phyloP scores from a whole-genome alignment of 257 asterid genomes.

The Ballota nigra region DNA sequence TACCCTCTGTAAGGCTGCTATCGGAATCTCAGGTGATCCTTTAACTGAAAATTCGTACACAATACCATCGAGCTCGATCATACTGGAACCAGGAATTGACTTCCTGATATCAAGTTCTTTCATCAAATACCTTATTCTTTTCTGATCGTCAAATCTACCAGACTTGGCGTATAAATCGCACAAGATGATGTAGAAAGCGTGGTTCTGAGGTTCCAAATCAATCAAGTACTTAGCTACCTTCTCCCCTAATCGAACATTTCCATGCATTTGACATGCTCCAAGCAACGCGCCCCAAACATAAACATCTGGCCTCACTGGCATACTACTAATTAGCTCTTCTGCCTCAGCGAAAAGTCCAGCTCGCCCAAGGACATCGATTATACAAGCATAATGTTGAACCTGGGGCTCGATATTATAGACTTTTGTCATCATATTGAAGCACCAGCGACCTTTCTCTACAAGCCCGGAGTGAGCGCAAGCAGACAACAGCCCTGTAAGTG shows the following conservation, averaged over 20 bases:
- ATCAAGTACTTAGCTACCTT: slow-evolving; percentile 54
- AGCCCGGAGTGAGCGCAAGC: slow-evolving; percentile 77
- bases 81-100: slow-evolving; percentile 65
- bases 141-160: slow-evolving; percentile 52
- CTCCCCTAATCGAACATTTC: slow-evolving; percentile 59
- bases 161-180: slow-evolving; percentile 72
- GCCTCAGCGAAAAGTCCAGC: slow-evolving; percentile 74
- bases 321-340: slow-evolving; percentile 46
- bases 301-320: slow-evolving; percentile 75
- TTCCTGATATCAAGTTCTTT: slow-evolving; percentile 46
- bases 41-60: slow-evolving; percentile 59
- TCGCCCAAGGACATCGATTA: slow-evolving; percentile 68
- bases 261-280: slow-evolving; percentile 79
- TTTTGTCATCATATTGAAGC: slow-evolving; percentile 45
- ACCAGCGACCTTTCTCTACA: slow-evolving; percentile 55
- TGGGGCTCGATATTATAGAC: slow-evolving; percentile 47
- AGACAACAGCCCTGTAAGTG: slow-evolving; percentile 53
- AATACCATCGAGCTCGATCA: slow-evolving; percentile 62
- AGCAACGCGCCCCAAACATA: slow-evolving; percentile 84
- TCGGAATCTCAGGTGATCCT: slow-evolving; percentile 48
- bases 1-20: slow-evolving; percentile 34
- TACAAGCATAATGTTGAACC: slow-evolving; percentile 72
- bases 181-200: slow-evolving; percentile 62
- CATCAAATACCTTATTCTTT: slow-evolving; percentile 56
- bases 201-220: slow-evolving; percentile 58